Evolutionary conservation across 2,329 filamentous ascomycete genomes (phyloP), one percentile per base, ranked within the genome.

Genomic region (Fonsecaea nubica): DNA sequence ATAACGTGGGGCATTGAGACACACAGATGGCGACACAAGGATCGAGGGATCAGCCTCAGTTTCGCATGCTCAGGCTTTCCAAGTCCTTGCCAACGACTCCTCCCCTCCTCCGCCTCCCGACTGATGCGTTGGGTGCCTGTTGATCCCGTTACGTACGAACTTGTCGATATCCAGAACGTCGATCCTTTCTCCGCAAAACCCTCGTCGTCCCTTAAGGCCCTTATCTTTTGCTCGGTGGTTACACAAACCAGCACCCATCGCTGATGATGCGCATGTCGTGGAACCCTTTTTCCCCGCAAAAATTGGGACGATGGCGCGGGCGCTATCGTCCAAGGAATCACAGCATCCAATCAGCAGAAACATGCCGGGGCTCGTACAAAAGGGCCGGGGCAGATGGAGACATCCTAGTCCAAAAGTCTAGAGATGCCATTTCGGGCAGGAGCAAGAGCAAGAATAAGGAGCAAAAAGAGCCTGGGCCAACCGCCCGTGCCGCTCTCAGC

Each of bases 71-170:
- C 36, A 40, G 40, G 40, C 40, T 21, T 45, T 45, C n/a, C 4
- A 45, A 8, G 9, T 45, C 40, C n/a, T 45, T 21, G 40, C 40
- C 25, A 25, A 25, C 25, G 25, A 25, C 52, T 48, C 60, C 52
- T 36, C 58, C 25, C 45, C 5, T 21, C 42, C 36, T 62, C 60
- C 52, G 48, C 60, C 52, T 36, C 58, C 25, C 45, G 12, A 9
- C 18, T 25, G 42, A 10, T 48, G n/a, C 13, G 45, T 50, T 50
- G 45, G 18, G 45, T 50, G 45, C 45, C 45, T 50, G 45, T 50
- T 50, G 45, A 50, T 50, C 45, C 25, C 45, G 25, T 50, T 50
- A 50, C 45, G 45, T 50, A 50, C 45, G 21, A 50, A 21, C 21
- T 50, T 50, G 9, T 50, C 7, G 45, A 50, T 25, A 25, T 50